Conservation (phyloP, 2,329 filamentous ascomycete species). For the Corniculantispora saksenae region DNA sequence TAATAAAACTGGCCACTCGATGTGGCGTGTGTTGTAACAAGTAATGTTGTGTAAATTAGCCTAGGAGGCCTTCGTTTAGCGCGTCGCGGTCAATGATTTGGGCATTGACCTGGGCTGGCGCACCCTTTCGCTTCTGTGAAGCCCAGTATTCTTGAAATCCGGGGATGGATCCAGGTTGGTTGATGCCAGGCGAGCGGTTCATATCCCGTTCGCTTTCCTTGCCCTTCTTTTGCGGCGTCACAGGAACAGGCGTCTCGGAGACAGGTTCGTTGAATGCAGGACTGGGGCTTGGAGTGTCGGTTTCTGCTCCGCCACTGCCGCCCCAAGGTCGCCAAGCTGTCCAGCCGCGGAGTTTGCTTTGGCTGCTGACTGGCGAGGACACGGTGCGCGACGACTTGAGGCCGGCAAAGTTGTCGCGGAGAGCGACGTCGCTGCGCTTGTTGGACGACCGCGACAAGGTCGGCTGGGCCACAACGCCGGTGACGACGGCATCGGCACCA, state of each 20-base stretch:
- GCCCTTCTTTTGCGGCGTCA: constrained; percentile 21
- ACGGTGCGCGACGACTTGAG: constrained; percentile 36
- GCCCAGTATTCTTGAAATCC: constrained; percentile 65
- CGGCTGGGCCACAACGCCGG: constrained; percentile 60
- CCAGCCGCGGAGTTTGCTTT: constrained; percentile 29
- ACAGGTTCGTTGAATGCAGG: constrained; percentile 1
- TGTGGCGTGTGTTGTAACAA: not conserved
- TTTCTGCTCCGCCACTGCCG: constrained; percentile 41
- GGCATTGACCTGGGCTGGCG: constrained; percentile 59
- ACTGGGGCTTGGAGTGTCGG: constrained; percentile 1
- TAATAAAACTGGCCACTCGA: not conserved
- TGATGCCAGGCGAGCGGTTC: constrained; percentile 69
- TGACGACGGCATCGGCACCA: constrained; percentile 56
- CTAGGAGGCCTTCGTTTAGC: constrained; percentile 57
- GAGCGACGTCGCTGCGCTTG: constrained; percentile 54
- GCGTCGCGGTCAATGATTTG: constrained; percentile 60
- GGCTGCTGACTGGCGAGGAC: constrained; percentile 31
- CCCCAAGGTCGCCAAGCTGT: constrained; percentile 52
- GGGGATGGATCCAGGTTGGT: constrained; percentile 73
- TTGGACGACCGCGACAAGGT: constrained; percentile 51
- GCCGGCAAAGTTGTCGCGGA: constrained; percentile 57
- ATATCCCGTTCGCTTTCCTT: constrained; percentile 38
- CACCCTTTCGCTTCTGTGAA: constrained; percentile 50
- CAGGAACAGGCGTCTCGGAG: not conserved
- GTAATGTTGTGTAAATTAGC: constrained; percentile 22